Percentiles rank a stretch among this genome's conserved stretches.
Conservation (phyloP, 129 eudicot genomes). For the Flaveria trinervia region DNA sequence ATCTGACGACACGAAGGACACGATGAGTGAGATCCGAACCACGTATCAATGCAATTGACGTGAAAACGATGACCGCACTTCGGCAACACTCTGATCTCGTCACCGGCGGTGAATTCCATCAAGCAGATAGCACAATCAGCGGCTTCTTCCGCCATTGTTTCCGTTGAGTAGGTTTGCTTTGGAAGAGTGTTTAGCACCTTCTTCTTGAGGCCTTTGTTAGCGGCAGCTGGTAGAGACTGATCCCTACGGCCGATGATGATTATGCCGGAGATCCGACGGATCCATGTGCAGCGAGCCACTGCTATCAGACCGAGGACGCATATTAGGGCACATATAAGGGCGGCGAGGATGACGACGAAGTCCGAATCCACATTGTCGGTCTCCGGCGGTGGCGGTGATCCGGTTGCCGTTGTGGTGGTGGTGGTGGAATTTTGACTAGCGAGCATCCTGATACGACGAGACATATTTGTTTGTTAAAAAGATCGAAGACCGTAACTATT, state of each 20-base stretch:
- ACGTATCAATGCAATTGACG: conserved; percentile 66
- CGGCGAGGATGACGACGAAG: conserved; percentile 79
- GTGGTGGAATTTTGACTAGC: conserved; percentile 36
- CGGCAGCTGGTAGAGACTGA: conserved; percentile 41
- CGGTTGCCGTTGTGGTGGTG: conserved; percentile 32
- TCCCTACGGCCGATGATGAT: conserved; percentile 26
- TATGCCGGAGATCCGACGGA: conserved; percentile 57
- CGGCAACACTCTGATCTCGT: conserved; percentile 68
- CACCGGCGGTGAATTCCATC: conserved; percentile 67
- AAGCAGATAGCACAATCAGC: conserved; percentile 78
- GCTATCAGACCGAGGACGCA: conserved; percentile 85
- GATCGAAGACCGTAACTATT: conserved; percentile 19
- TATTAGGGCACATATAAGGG: conserved; percentile 75
- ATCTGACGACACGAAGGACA: conserved; percentile 86
- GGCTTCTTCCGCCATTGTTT: conserved; percentile 34
- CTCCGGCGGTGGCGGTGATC: conserved; percentile 4
- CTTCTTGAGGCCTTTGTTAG: conserved; percentile 78
- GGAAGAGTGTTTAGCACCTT: conserved; percentile 69
- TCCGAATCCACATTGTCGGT: conserved; percentile 44
- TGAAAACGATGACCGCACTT: conserved; percentile 79
- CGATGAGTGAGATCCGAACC: conserved; percentile 83
- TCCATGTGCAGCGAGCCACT: conserved; percentile 83
- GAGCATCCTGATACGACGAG: conserved; percentile 46
- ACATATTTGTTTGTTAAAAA: conserved; percentile 28
- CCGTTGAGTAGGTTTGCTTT: conserved; percentile 47